phyloP scores from a whole-genome alignment of 148 eudicot species.

The Camellia granthamiana region DNA sequence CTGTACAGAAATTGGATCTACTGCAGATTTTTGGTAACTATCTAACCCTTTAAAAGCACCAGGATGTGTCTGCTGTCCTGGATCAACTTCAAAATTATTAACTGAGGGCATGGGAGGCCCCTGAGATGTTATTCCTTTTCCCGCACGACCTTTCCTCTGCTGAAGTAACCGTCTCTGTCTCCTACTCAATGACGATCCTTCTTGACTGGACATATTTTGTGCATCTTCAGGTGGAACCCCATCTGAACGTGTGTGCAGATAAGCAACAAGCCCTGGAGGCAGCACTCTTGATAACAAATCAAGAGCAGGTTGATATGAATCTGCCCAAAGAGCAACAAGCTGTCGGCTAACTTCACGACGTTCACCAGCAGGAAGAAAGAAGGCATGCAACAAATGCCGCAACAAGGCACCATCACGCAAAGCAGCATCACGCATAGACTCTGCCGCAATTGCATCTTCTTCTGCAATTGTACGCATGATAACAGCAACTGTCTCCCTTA shows the following conservation, averaged over 20 bases:
- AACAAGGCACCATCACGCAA: slow-evolving; percentile 95
- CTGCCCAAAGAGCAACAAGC: slow-evolving; percentile 99
- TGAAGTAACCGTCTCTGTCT: slow-evolving; percentile 84
- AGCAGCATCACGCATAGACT: slow-evolving; percentile 98
- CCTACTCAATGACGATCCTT: slow-evolving; percentile 61
- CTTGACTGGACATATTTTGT: slow-evolving; percentile 48
- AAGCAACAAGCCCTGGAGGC: slow-evolving; percentile 98
- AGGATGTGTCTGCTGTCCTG: slow-evolving; percentile 33
- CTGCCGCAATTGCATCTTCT: slow-evolving; percentile 99
- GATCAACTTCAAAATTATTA: slow-evolving; percentile 47
- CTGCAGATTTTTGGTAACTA: slow-evolving; percentile 34
- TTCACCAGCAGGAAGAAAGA: slow-evolving; percentile 85
- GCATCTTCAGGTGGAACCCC: slow-evolving; percentile 49
- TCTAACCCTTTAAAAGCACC: slow-evolving; percentile 39
- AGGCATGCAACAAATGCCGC: slow-evolving; percentile 86
- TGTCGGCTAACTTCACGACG: slow-evolving; percentile 94
- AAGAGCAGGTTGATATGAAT: slow-evolving; percentile 98
- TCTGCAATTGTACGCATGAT: slow-evolving; percentile 99
- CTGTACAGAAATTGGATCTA: slow-evolving; percentile 38
- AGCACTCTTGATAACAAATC: slow-evolving; percentile 83
- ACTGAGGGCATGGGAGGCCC: slow-evolving; percentile 40
- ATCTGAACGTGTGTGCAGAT: slow-evolving; percentile 79
- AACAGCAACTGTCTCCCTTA: slow-evolving; percentile 92
- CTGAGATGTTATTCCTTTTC: slow-evolving; percentile 46
- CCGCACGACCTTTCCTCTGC: slow-evolving; percentile 65